These are phyloP conservation scores for Fusarium vanettenii DNA, from an alignment of 2,329 filamentous ascomycete genomes.

Conservation along the genomic window DNA sequence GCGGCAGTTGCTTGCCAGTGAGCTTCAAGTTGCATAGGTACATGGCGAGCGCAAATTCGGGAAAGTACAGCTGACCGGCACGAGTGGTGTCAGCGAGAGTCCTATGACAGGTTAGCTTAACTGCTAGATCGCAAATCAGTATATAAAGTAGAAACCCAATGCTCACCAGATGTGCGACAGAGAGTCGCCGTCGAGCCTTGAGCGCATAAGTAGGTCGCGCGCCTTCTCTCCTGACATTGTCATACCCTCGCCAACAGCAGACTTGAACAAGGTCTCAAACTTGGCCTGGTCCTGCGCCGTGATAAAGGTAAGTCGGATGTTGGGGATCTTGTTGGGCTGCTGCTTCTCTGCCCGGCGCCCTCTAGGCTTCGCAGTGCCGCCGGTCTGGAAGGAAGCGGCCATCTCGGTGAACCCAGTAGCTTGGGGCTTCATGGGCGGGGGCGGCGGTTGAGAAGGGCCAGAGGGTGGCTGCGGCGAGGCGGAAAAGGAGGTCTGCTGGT, in stretches of 20 bases:
- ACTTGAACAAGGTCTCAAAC: conserved; percentile 98
- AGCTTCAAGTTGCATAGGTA: conserved; percentile 96
- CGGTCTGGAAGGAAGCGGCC: conserved; percentile 73
- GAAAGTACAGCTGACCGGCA: conserved; percentile 94
- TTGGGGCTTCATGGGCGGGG: conserved; percentile 73
- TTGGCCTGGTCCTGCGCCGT: conserved; percentile 94
- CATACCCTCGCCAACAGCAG: conserved; percentile 86
- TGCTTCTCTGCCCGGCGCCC: conserved; percentile 60
- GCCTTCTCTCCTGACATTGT: conserved; percentile 95
- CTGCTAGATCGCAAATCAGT: neutral
- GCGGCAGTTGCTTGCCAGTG: conserved; percentile 84
- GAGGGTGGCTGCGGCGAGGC: conserved; percentile 63
- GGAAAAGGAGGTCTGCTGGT: conserved; percentile 59
- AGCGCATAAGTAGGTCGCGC: conserved; percentile 87
- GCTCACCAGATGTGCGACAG: conserved; percentile 91
- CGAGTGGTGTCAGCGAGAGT: conserved; percentile 95
- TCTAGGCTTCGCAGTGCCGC: conserved; percentile 57
- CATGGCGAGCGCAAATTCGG: conserved; percentile 97
- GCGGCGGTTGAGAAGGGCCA: conserved; percentile 61
- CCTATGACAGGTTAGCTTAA: conserved; percentile 60
- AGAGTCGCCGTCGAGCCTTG: conserved; percentile 86
- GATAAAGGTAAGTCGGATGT: conserved; percentile 94
- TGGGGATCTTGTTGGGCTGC: conserved; percentile 82
- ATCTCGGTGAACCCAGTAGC: conserved; percentile 74
- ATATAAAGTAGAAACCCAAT: neutral